Conservation (phyloP, 106 monocot species). For the Allium fistulosum region DNA sequence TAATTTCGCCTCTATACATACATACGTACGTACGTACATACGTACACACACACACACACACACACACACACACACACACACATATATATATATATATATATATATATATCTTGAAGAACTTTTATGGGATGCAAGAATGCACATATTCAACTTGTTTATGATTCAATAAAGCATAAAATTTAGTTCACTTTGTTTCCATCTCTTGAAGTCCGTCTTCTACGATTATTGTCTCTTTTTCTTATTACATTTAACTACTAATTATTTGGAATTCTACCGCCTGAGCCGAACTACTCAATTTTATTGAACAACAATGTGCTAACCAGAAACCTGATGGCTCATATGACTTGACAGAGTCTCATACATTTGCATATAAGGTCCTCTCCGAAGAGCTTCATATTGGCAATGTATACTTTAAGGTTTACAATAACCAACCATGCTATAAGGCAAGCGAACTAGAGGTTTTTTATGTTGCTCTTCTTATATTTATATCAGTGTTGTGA, state of each 20-base stretch:
- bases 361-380: conserved; percentile 65
- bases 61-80: too few relatives aligned
- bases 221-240: too few relatives aligned
- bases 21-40: too few relatives aligned
- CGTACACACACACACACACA: too few relatives aligned
- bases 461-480: conserved; percentile 75
- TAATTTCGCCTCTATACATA: too few relatives aligned
- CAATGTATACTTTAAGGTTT: conserved; percentile 91
- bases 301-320: conserved; percentile 80
- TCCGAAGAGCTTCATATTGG: conserved; percentile 87
- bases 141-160: too few relatives aligned
- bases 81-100: too few relatives aligned
- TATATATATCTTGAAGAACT: too few relatives aligned
- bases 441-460: conserved; percentile 79
- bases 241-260: conserved; percentile 31
- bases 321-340: conserved; percentile 93
- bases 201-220: too few relatives aligned
- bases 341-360: conserved; percentile 58
- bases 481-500: conserved; percentile 66
- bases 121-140: too few relatives aligned
- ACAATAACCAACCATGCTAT: conserved; percentile 91
- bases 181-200: too few relatives aligned
- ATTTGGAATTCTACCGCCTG: conserved; percentile 99
- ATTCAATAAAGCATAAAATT: too few relatives aligned
- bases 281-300: conserved; percentile 87